Conservation (phyloP, 2,329 filamentous ascomycete genomes). For the Trichoderma aggressivum region DNA sequence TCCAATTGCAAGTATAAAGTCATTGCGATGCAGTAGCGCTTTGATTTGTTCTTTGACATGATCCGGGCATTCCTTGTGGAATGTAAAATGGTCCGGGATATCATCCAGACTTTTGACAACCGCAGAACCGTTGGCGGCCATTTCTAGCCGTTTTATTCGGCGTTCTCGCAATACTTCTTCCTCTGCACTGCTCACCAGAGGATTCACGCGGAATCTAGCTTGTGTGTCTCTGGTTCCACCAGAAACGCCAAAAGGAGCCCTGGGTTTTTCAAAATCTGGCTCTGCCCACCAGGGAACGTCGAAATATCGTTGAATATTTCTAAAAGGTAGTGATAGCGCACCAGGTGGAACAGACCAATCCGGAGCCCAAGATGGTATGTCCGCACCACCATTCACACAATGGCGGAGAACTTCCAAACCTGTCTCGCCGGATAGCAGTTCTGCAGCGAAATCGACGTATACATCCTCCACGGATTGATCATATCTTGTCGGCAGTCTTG, state of each 20-base stretch:
- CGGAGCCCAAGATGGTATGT: not conserved
- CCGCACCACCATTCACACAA: not conserved
- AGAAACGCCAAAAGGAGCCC: not conserved
- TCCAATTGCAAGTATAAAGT: not conserved
- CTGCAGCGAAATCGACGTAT: not conserved
- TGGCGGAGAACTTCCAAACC: not conserved
- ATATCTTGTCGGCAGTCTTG: not conserved
- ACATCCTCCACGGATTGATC: not conserved
- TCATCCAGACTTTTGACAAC: not conserved
- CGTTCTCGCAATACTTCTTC: not conserved
- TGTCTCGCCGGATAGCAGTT: not conserved
- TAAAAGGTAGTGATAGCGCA: not conserved
- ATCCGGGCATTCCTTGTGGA: not conserved
- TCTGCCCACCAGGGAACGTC: constrained; percentile 8
- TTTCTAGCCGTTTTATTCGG: not conserved
- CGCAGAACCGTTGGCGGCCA: not conserved
- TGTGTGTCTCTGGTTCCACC: not conserved
- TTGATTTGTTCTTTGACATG: not conserved
- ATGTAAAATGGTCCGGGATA: not conserved
- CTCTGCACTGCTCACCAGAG: not conserved
- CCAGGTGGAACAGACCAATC: not conserved
- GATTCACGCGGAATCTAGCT: not conserved
- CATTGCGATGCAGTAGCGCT: not conserved
- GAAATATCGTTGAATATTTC: not conserved
- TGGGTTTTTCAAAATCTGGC: not conserved